Evolutionary conservation across 2,329 filamentous ascomycete genomes (phyloP).

Genomic region (Diaporthe sp.): DNA sequence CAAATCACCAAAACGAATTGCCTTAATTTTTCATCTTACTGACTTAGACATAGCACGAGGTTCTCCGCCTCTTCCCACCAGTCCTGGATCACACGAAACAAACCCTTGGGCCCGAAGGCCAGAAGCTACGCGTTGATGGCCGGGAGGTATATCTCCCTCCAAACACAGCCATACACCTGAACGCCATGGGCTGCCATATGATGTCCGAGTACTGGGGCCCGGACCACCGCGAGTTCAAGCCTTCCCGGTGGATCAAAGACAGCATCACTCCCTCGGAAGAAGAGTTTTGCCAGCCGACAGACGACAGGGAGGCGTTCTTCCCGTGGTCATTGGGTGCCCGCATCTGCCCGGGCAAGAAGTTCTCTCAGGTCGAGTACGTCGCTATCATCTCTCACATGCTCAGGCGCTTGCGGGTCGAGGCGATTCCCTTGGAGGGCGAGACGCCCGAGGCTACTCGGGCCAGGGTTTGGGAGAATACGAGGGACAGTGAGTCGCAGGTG

Average conservation of each 20-base stretch:
- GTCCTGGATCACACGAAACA: background rate
- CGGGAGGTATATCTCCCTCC: constrained; percentile 18
- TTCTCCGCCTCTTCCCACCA: constrained; percentile 29
- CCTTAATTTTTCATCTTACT: background rate
- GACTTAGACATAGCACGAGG: constrained; percentile 22
- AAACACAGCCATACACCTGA: constrained; percentile 24
- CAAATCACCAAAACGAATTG: background rate
- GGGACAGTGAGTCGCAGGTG: constrained; percentile 6
- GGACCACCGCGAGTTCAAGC: constrained; percentile 21
- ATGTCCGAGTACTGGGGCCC: constrained; percentile 27
- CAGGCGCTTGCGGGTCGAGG: background rate
- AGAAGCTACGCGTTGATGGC: background rate
- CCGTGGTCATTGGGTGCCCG: constrained; percentile 7
- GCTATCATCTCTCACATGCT: background rate
- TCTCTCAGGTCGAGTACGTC: constrained; percentile 18
- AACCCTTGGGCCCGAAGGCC: background rate
- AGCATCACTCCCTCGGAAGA: background rate
- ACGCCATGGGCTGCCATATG: constrained; percentile 22
- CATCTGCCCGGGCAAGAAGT: constrained; percentile 22
- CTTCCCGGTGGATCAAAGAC: constrained; percentile 33
- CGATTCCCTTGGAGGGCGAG: constrained; percentile 10
- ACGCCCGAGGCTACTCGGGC: background rate
- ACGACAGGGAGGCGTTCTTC: constrained; percentile 1
- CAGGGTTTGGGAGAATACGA: constrained; percentile 9
- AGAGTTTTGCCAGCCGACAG: background rate